phyloP scores from a whole-genome alignment of 164 flowering plant genomes.

The Cinnamomum micranthum region DNA sequence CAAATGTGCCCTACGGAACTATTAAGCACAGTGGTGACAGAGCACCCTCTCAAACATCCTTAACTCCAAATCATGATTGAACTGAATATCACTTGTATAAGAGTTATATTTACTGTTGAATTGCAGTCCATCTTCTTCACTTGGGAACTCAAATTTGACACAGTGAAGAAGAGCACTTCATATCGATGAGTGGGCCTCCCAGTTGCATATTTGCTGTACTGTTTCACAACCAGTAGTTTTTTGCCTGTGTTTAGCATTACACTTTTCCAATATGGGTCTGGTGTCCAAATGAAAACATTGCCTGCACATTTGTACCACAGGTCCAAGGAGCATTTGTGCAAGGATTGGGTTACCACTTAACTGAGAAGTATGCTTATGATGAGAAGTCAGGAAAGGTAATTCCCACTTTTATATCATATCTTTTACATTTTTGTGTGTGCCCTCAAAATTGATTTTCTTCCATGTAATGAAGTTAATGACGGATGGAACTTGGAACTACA shows the following conservation, averaged over 20 bases:
- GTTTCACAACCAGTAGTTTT: background rate
- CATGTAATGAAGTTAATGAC: slow-evolving; percentile 7
- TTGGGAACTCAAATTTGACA: background rate
- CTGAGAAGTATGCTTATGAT: slow-evolving; percentile 5
- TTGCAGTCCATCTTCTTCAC: background rate
- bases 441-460: background rate
- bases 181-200: background rate
- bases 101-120: background rate
- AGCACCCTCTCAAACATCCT: too few species aligned
- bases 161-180: background rate
- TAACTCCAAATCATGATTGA: background rate
- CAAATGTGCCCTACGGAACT: too few species aligned
- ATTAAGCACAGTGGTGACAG: too few species aligned
- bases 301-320: slow-evolving; percentile 1
- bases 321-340: slow-evolving; percentile 11
- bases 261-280: too few species aligned
- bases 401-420: background rate
- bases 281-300: background rate
- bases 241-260: background rate
- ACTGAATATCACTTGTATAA: background rate
- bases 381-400: slow-evolving; percentile 6
- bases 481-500: slow-evolving; percentile 5
- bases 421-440: background rate
- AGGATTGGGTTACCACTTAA: slow-evolving; percentile 8
- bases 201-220: background rate